These are phyloP conservation scores for Metschnikowia borealis DNA, from an alignment of 805 yeast genomes.

Conservation along the genomic window DNA sequence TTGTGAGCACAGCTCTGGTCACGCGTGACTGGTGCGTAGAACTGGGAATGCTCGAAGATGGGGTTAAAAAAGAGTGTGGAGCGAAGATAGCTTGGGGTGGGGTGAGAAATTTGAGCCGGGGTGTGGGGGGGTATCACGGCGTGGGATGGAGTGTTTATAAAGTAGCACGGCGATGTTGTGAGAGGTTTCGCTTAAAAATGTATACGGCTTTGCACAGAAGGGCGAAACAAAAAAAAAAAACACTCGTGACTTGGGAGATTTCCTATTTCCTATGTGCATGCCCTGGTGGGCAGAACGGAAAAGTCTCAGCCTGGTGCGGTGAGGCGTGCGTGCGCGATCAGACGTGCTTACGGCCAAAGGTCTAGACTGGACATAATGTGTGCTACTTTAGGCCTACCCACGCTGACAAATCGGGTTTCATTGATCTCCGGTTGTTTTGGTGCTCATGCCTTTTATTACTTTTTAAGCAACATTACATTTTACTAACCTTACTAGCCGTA, in stretches of 20 bases:
- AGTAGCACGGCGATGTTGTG: not conserved
- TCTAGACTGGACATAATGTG: not conserved
- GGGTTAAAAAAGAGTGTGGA: not conserved
- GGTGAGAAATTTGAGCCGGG: not conserved
- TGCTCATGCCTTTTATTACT: too few species aligned
- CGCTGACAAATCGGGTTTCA: not conserved
- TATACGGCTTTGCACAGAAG: not conserved
- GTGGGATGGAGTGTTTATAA: not conserved
- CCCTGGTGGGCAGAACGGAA: not conserved
- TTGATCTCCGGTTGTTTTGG: too few species aligned
- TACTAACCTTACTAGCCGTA: too few species aligned
- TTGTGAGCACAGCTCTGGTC: not conserved
- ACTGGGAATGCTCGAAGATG: not conserved
- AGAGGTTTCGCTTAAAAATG: conserved; percentile 1
- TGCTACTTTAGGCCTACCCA: too few species aligned
- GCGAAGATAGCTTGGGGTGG: too few species aligned
- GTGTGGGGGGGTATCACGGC: not conserved
- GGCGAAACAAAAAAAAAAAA: conserved; percentile 2
- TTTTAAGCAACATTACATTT: too few species aligned
- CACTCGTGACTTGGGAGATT: conserved; percentile 1
- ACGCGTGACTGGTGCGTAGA: not conserved
- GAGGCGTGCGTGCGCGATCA: not conserved
- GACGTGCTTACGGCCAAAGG: not conserved
- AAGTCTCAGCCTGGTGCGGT: conserved; percentile 1
- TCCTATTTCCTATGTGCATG: conserved; percentile 1